These are phyloP conservation scores for Paxillus involutus DNA, from an alignment of 768 basidiomycete species.

Conservation along the genomic window DNA sequence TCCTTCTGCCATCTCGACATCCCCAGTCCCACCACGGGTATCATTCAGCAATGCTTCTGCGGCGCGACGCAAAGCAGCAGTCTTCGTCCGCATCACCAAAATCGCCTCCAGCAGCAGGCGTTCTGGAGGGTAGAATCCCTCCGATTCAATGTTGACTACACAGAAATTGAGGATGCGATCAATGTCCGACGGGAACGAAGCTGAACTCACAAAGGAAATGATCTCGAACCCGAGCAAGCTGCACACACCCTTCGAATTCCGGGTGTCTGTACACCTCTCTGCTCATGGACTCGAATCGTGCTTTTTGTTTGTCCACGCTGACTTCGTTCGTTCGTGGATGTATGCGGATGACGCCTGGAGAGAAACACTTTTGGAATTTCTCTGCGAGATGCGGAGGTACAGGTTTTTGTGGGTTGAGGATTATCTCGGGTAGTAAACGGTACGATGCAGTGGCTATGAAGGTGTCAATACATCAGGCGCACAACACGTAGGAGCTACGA, in stretches of 20 bases:
- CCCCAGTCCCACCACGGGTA: conserved; percentile 36
- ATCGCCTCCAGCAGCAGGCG: conserved; percentile 79
- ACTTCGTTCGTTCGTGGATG: conserved; percentile 57
- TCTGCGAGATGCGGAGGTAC: conserved; percentile 75
- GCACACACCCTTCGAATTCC: conserved; percentile 83
- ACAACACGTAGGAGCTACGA: background rate
- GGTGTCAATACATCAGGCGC: background rate
- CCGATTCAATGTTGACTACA: conserved; percentile 86
- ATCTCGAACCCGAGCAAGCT: conserved; percentile 84
- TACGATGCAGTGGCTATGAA: conserved; percentile 89
- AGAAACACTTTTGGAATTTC: conserved; percentile 88
- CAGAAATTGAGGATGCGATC: conserved; percentile 1
- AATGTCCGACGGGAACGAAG: background rate
- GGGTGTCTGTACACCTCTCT: conserved; percentile 90
- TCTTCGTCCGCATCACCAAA: conserved; percentile 79
- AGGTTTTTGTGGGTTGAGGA: conserved; percentile 64
- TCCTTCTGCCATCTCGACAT: conserved; percentile 54
- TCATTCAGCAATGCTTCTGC: conserved; percentile 57
- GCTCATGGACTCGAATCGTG: conserved; percentile 86
- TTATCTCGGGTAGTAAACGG: conserved; percentile 84
- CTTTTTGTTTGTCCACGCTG: conserved; percentile 58
- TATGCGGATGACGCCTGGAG: conserved; percentile 74
- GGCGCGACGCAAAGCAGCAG: conserved; percentile 56
- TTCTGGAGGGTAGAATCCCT: conserved; percentile 85
- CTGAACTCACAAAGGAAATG: conserved; percentile 82